Evolutionary conservation across 371 early-diverging fungal genomes (phyloP).

Genomic region (Saksenaea oblongispora): DNA sequence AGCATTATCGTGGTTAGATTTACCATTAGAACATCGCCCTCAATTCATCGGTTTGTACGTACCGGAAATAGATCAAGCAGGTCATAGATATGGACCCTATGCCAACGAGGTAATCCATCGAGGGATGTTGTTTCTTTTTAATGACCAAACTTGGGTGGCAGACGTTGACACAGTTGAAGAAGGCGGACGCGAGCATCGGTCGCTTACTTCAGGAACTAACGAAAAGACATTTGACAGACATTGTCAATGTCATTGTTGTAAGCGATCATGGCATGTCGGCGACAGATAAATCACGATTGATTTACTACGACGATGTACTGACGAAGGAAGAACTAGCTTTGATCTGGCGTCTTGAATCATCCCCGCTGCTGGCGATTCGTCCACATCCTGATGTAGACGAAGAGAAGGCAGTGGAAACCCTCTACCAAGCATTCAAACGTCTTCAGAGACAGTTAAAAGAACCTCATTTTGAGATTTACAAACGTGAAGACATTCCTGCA

Average conservation of each 20-base stretch:
- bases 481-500: conserved; percentile 62
- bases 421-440: conserved; percentile 42
- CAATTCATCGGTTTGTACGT: conserved; percentile 79
- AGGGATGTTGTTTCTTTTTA: not conserved
- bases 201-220: conserved; percentile 59
- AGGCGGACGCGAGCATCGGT: conserved; percentile 73
- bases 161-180: conserved; percentile 32
- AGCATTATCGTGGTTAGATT: conserved; percentile 80
- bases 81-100: conserved; percentile 83
- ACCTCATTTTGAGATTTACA: conserved; percentile 64
- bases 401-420: conserved; percentile 23
- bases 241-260: conserved; percentile 85
- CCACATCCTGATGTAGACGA: conserved; percentile 23
- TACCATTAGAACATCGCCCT: conserved; percentile 71
- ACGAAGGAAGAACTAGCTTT: conserved; percentile 30
- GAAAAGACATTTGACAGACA: conserved; percentile 61
- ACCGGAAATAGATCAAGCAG: conserved; percentile 80
- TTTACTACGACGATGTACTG: conserved; percentile 75
- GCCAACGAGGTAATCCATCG: conserved; percentile 46
- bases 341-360: conserved; percentile 33
- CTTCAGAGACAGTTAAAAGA: conserved; percentile 12
- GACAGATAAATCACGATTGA: conserved; percentile 45
- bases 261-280: conserved; percentile 95
- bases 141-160: conserved; percentile 2
- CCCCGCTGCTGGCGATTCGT: conserved; percentile 49